phyloP scores from a whole-genome alignment of 1,139 yeast genomes.

The Pneumocystis wakefieldiae region DNA sequence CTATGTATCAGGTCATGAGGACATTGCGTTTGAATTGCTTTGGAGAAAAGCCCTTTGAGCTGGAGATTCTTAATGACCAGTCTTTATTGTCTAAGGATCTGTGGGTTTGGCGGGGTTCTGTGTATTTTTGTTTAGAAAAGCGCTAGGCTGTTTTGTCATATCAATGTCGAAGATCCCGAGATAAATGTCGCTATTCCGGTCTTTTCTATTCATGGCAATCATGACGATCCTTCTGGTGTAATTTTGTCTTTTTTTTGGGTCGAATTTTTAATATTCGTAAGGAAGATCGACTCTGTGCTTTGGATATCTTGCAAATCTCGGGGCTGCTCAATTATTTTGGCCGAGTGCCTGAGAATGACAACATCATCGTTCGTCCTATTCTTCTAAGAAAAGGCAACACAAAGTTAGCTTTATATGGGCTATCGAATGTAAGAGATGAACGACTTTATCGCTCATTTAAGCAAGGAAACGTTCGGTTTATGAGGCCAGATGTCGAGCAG shows the following conservation, averaged over 20 bases:
- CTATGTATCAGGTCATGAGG: constrained; percentile 70
- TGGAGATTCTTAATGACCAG: constrained; percentile 74
- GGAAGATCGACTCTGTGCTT: constrained; percentile 61
- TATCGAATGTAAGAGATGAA: constrained; percentile 82
- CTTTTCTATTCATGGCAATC: constrained; percentile 90
- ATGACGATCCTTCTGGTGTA: constrained; percentile 88
- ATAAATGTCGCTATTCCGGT: constrained; percentile 81
- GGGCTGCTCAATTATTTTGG: constrained; percentile 90
- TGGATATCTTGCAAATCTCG: constrained; percentile 67
- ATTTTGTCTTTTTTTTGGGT: constrained; percentile 5
- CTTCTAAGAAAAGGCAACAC: constrained; percentile 70
- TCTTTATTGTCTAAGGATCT: constrained; percentile 41
- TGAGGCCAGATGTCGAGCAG: constrained; percentile 44
- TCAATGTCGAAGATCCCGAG: constrained; percentile 83
- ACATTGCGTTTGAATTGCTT: constrained; percentile 57
- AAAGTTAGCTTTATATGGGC: constrained; percentile 71
- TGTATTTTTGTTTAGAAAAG: constrained; percentile 16
- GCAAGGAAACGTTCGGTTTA: constrained; percentile 64
- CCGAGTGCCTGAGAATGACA: constrained; percentile 58
- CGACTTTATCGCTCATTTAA: constrained; percentile 68
- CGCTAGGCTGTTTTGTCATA: constrained; percentile 33
- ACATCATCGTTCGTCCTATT: constrained; percentile 61
- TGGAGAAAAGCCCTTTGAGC: constrained; percentile 78
- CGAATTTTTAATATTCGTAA: constrained; percentile 4
- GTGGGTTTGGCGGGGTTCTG: constrained; percentile 10